Conservation (phyloP, 441 rosid genomes). For the Corymbia calophylla region DNA sequence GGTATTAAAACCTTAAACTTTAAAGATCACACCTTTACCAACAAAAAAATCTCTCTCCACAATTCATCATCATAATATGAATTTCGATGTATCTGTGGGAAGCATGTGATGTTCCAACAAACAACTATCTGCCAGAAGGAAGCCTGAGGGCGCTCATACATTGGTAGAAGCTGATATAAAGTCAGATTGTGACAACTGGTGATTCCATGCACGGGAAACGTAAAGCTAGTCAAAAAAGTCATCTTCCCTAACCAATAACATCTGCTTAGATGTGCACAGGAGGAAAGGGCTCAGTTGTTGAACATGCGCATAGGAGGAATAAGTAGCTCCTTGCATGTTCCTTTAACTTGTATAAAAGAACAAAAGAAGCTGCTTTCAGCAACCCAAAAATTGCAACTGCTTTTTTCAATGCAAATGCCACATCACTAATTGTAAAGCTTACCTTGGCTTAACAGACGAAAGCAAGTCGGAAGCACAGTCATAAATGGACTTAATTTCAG, state of each 20-base stretch:
- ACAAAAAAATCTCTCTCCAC: background rate
- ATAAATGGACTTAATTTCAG: constrained; percentile 71
- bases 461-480: constrained; percentile 57
- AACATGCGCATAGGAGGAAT: background rate
- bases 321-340: background rate
- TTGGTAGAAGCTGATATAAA: background rate
- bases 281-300: background rate
- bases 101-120: background rate
- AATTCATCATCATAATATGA: background rate
- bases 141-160: background rate
- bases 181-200: background rate
- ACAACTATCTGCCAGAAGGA: background rate
- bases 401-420: background rate
- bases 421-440: constrained; percentile 13
- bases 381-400: background rate
- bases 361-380: background rate
- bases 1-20: background rate
- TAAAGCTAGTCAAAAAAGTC: background rate
- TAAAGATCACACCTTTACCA: background rate
- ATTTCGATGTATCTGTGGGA: background rate
- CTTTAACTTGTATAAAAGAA: background rate
- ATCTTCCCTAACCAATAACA: background rate
- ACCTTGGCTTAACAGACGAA: constrained; percentile 79
- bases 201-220: background rate
- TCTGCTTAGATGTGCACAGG: background rate